phyloP scores from a whole-genome alignment of 2,329 filamentous ascomycete genomes.

The Arthrobotrys sinensis region DNA sequence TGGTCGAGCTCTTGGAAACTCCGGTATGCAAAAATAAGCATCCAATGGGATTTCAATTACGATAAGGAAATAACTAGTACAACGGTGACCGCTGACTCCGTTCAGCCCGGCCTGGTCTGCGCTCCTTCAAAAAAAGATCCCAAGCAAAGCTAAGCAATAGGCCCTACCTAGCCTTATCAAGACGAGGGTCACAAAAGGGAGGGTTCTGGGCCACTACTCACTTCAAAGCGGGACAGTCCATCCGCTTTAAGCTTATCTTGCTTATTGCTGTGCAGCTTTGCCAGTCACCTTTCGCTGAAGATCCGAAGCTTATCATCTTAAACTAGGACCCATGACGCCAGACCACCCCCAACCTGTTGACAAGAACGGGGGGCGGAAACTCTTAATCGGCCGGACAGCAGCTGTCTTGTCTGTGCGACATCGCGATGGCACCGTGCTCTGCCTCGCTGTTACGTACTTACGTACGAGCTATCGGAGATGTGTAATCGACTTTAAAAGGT shows the following conservation, averaged over 20 bases:
- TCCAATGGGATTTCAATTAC: slow-evolving; percentile 54
- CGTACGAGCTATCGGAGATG: slow-evolving; percentile 16
- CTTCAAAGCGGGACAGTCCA: slow-evolving; percentile 44
- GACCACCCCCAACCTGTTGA: slow-evolving; percentile 37
- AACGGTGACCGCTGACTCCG: not conserved
- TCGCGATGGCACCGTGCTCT: slow-evolving; percentile 38
- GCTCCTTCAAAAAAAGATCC: slow-evolving; percentile 29
- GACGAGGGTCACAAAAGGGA: slow-evolving; percentile 6
- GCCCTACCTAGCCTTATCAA: slow-evolving; percentile 34
- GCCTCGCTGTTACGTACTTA: slow-evolving; percentile 17
- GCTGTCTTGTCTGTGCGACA: slow-evolving; percentile 42
- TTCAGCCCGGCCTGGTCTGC: slow-evolving; percentile 12
- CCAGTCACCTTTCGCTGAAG: slow-evolving; percentile 47
- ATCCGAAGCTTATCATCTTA: slow-evolving; percentile 59
- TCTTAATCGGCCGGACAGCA: slow-evolving; percentile 39
- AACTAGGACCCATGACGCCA: slow-evolving; percentile 49
- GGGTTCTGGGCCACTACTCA: slow-evolving; percentile 12
- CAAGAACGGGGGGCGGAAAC: slow-evolving; percentile 16
- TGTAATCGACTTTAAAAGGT: slow-evolving; percentile 28
- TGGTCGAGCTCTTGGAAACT: slow-evolving; percentile 18
- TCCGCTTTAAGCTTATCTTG: slow-evolving; percentile 57
- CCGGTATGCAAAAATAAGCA: slow-evolving; percentile 17
- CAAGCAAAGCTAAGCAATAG: not conserved
- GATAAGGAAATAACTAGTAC: slow-evolving; percentile 30
- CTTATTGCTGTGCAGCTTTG: slow-evolving; percentile 15